Evolutionary conservation across 169 alveolate genomes (phyloP), one percentile per base, ranked within the genome.

Genomic region (Plasmodium billcollinsi): DNA sequence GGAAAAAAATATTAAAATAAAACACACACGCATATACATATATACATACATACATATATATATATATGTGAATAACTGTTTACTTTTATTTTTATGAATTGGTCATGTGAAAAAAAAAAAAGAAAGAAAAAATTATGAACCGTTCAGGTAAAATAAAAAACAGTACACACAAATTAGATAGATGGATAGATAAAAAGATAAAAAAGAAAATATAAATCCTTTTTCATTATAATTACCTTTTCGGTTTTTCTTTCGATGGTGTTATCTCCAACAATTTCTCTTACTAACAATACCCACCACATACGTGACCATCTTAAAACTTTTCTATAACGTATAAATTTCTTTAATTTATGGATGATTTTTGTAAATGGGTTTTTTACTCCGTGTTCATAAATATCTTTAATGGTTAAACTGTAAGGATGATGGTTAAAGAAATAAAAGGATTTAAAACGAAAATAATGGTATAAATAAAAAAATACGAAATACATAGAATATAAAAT

Each of bases 261-360:
- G 15, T 67, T 67, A 20, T 86, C 75, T 72, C 92, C 92, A 12
- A 86, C 92, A 65, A 86, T 86, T 86, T 86, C 92, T 71, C 92
- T 21, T 2, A 72, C 86, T 61, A 86, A 54, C 26, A 86, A 73
- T 59, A 86, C 29, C 92, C 92, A 86, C 92, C 92, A 86, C 12
- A 86, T 61, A 45, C 92, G 80, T n/a, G 92, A 70, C 92, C 92
- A 86, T 18, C 92, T 86, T 56, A 86, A 86, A 26, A 86, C 75
- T 86, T 71, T 86, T 86, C 88, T 86, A 72, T 86, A 86, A 73
- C 88, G 88, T 4, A 70, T 47, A 6, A 73, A 50, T 71, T 86
- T 86, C 20, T 72, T 86, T 9, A 86, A 14, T 47, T 43, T 71
- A 49, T 67, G 63, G 11, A 86, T 56, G 11, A 70, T 45, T 47